phyloP scores from a whole-genome alignment of 495 filamentous ascomycete genomes.

The Neurospora pannonica region DNA sequence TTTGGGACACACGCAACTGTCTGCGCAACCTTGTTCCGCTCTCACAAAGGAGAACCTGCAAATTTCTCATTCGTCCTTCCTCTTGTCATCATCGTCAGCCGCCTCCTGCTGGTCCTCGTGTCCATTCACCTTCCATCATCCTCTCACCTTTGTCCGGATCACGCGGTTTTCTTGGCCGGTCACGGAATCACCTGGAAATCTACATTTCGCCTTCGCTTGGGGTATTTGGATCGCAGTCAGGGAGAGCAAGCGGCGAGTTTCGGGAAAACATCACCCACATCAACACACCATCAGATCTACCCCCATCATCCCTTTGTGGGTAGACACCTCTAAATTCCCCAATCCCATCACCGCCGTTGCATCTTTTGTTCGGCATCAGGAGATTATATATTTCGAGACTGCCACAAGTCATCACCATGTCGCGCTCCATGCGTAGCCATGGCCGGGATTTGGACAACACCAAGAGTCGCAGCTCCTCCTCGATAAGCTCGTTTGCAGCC shows the following conservation, averaged over 20 bases:
- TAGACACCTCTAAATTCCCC: neutral
- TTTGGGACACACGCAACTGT: neutral
- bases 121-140: neutral
- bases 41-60: neutral
- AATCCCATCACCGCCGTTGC: neutral
- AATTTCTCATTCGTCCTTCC: neutral
- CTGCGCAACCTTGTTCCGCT: neutral
- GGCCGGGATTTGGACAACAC: neutral
- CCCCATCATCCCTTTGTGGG: neutral
- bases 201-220: neutral
- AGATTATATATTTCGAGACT: neutral
- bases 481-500: neutral
- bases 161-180: neutral
- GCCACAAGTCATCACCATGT: neutral
- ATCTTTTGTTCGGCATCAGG: neutral
- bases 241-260: neutral
- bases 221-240: neutral
- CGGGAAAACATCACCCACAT: neutral
- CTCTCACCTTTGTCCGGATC: neutral
- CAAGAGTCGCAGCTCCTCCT: neutral
- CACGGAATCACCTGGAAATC: neutral
- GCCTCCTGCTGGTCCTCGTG: neutral
- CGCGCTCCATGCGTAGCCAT: neutral
- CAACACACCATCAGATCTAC: neutral
- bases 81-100: neutral